These are phyloP conservation scores for Salix koriyanagi DNA, from an alignment of 345 rosid species.

Conservation along the genomic window DNA sequence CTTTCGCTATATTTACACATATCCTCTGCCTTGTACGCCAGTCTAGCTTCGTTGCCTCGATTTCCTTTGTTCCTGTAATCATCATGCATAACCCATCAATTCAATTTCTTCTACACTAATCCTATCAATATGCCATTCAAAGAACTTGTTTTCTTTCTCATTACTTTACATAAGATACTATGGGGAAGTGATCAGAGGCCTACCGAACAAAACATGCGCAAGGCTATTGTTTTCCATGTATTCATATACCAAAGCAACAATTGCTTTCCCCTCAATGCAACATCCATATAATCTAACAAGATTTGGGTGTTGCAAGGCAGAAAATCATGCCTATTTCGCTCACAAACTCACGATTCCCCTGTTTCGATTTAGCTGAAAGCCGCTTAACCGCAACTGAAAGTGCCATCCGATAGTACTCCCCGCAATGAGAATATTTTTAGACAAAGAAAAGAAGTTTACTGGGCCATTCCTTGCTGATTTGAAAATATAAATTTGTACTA, in stretches of 20 bases:
- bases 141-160: neutral
- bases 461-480: neutral
- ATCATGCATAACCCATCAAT: neutral
- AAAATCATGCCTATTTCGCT: slow-evolving; percentile 60
- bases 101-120: neutral
- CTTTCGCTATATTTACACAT: slow-evolving; percentile 29
- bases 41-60: slow-evolving; percentile 15
- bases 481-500: neutral
- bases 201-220: slow-evolving; percentile 45
- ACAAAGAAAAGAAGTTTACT: neutral
- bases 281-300: slow-evolving; percentile 31
- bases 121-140: neutral
- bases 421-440: slow-evolving; percentile 12
- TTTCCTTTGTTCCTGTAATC: slow-evolving; percentile 7
- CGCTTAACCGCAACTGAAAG: slow-evolving; percentile 48
- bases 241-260: slow-evolving; percentile 45
- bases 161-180: neutral
- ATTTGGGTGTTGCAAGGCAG: slow-evolving; percentile 53
- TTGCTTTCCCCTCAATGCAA: slow-evolving; percentile 33
- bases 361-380: slow-evolving; percentile 47
- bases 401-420: slow-evolving; percentile 49
- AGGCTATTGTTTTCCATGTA: slow-evolving; percentile 57
- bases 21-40: slow-evolving; percentile 27
- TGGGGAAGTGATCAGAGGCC: neutral
- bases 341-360: slow-evolving; percentile 56